Conservation (phyloP, 257 asterid species). For the Mitragyna speciosa region DNA sequence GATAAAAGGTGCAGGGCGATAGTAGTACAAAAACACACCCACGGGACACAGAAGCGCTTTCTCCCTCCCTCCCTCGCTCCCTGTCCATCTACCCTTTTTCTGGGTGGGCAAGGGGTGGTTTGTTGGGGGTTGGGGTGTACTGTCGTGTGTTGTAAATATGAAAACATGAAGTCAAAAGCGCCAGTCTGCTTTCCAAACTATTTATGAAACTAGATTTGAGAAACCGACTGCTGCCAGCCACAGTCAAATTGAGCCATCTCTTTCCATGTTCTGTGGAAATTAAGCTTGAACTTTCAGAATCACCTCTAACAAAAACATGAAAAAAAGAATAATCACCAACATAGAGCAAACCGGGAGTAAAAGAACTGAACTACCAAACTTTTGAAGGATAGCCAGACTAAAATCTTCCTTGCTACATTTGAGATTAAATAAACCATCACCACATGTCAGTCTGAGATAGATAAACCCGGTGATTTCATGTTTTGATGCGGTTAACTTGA, state of each 20-base stretch:
- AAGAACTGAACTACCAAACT: background rate
- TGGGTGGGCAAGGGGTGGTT: no score
- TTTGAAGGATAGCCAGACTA: background rate
- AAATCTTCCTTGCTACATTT: background rate
- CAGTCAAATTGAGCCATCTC: constrained; percentile 24
- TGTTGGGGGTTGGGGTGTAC: no score
- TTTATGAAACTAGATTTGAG: constrained; percentile 13
- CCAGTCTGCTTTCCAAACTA: no score
- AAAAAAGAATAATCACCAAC: no score
- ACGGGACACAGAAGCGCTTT: no score
- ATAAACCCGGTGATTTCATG: background rate
- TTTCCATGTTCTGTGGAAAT: constrained; percentile 13
- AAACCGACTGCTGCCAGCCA: constrained; percentile 14
- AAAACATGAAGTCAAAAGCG: no score
- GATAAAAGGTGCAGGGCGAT: no score
- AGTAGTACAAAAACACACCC: no score
- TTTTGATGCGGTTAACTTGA: background rate
- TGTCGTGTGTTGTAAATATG: no score
- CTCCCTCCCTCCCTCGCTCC: no score
- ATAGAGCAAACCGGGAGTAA: no score
- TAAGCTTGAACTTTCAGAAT: constrained; percentile 26
- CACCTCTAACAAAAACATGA: constrained; percentile 15
- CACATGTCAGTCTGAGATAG: background rate
- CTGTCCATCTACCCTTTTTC: no score
- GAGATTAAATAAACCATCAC: background rate